A percentile compares a stretch with the other conserved stretches of the same genome.
These are phyloP conservation scores for Cladobotryum protrusum DNA, from an alignment of 2,329 filamentous ascomycete genomes.

Conservation along the genomic window DNA sequence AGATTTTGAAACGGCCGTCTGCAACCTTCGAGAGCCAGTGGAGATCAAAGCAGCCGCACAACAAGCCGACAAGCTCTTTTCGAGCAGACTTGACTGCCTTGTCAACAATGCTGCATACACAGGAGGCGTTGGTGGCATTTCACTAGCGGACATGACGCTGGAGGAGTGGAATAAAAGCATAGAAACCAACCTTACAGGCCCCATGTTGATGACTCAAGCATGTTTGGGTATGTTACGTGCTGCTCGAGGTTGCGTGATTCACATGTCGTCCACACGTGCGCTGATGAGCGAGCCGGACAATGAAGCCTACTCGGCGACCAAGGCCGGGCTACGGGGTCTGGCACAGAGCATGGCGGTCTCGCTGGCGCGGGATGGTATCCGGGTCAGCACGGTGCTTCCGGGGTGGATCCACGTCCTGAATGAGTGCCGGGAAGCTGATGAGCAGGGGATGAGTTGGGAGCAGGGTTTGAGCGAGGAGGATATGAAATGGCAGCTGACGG, in stretches of 20 bases:
- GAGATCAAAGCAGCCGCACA: conserved; percentile 25
- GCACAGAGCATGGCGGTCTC: conserved; percentile 43
- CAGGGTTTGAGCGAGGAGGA: conserved; percentile 39
- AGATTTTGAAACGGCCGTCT: conserved; percentile 19
- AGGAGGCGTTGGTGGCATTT: conserved; percentile 24
- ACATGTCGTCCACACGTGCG: conserved; percentile 45
- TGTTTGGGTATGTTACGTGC: conserved; percentile 21
- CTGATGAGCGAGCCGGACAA: conserved; percentile 42
- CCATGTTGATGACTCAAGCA: conserved; percentile 24
- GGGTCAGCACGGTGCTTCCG: conserved; percentile 43
- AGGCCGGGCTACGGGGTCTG: conserved; percentile 44
- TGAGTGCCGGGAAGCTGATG: conserved; percentile 27
- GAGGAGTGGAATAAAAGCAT: conserved; percentile 32
- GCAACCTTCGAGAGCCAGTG: conserved; percentile 26
- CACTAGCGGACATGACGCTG: conserved; percentile 26
- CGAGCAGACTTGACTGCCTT: conserved; percentile 31
- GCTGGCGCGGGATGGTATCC: conserved; percentile 35
- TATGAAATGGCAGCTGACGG: conserved; percentile 42
- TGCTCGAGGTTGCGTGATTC: conserved; percentile 30
- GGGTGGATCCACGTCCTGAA: conserved; percentile 47
- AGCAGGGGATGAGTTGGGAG: conserved; percentile 36
- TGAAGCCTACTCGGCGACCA: conserved; percentile 44
- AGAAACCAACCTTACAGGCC: conserved; percentile 33
- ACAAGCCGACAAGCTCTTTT: conserved; percentile 27
- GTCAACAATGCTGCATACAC: conserved; percentile 38